These are phyloP conservation scores for Fusarium musae DNA, from an alignment of 2,329 filamentous ascomycete species.

Conservation along the genomic window DNA sequence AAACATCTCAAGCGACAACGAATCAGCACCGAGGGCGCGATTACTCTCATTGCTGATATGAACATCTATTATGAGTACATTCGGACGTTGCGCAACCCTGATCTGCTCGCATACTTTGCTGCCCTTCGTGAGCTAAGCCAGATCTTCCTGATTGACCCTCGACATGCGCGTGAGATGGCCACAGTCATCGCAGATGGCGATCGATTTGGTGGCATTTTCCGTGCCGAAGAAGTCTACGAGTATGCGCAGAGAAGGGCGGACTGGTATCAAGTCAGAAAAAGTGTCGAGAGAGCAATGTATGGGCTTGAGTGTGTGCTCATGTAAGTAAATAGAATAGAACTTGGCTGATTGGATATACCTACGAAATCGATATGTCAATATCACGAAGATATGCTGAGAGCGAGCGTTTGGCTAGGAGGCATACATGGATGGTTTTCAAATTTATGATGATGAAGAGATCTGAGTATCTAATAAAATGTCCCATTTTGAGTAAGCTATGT, in stretches of 20 bases:
- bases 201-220: conserved; percentile 90
- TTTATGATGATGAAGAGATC: conserved; percentile 26
- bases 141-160: conserved; percentile 89
- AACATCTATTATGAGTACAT: conserved; percentile 92
- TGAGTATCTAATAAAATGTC: conserved; percentile 16
- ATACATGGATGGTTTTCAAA: conserved; percentile 12
- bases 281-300: conserved; percentile 97
- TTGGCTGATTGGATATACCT: conserved; percentile 9
- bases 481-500: not conserved
- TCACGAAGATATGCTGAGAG: conserved; percentile 28
- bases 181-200: conserved; percentile 92
- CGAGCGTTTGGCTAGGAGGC: conserved; percentile 20
- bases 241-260: conserved; percentile 94
- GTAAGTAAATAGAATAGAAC: conserved; percentile 58
- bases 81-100: conserved; percentile 80
- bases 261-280: conserved; percentile 89
- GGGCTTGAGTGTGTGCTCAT: conserved; percentile 89
- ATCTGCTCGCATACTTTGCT: conserved; percentile 89
- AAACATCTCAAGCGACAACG: conserved; percentile 98
- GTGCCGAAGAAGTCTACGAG: conserved; percentile 96
- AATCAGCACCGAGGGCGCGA: conserved; percentile 86
- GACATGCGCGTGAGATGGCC: conserved; percentile 92
- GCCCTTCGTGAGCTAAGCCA: conserved; percentile 92
- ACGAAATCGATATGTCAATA: conserved; percentile 10
- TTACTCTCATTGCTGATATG: conserved; percentile 96